Conservation (phyloP, 108 stramenopile genomes). For the Fistulifera pelliculosa region DNA sequence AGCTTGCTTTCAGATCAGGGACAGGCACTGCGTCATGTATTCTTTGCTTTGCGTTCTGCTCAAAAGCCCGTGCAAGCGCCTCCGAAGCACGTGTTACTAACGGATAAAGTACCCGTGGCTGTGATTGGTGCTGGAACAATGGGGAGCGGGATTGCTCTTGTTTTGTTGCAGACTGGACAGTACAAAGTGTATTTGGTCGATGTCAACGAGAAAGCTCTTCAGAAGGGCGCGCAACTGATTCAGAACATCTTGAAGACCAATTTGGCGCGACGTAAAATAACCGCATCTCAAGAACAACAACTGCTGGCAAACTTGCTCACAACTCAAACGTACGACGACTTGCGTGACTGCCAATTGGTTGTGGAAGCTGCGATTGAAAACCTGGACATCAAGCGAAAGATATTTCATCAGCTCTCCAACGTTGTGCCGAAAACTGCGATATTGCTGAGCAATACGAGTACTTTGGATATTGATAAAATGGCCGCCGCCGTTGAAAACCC, state of each 20-base stretch:
- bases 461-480: slow-evolving; percentile 91
- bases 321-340: slow-evolving; percentile 29
- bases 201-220: slow-evolving; percentile 53
- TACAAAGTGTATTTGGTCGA: slow-evolving; percentile 84
- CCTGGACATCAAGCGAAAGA: slow-evolving; percentile 83
- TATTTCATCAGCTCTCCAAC: slow-evolving; percentile 78
- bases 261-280: slow-evolving; percentile 39
- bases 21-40: slow-evolving; percentile 81
- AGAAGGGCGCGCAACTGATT: slow-evolving; percentile 54
- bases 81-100: slow-evolving; percentile 4
- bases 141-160: slow-evolving; percentile 94
- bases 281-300: slow-evolving; percentile 22
- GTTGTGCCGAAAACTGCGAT: slow-evolving; percentile 43
- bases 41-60: slow-evolving; percentile 88
- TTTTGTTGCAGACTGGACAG: slow-evolving; percentile 77
- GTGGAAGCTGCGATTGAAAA: slow-evolving; percentile 97
- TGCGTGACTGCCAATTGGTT: slow-evolving; percentile 57
- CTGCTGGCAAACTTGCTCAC: slow-evolving; percentile 21
- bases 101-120: slow-evolving; percentile 33
- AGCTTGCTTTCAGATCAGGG: slow-evolving; percentile 65
- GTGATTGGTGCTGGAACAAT: slow-evolving; percentile 95
- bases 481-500: slow-evolving; percentile 44
- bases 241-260: slow-evolving; percentile 42
- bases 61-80: slow-evolving; percentile 31
- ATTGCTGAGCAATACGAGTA: slow-evolving; percentile 75